Base-by-base conservation (phyloP, 257 asterid species). In the Pogostemon cablin region DNA sequence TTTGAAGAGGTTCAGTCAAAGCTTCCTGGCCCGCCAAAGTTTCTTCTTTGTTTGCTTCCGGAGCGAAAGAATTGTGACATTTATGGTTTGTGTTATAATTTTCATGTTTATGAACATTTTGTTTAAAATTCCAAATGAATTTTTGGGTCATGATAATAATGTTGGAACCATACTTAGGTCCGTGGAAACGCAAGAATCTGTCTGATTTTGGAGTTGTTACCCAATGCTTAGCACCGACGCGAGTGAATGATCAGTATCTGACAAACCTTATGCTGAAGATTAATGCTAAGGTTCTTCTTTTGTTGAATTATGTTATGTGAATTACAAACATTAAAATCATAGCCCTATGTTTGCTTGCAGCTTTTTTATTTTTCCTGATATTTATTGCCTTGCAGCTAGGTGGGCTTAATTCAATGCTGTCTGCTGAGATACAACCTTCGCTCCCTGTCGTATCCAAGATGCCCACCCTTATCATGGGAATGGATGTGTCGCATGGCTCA, bases 401-500 rank as follows among this genome's bases (percentile, higher is more conserved):
- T 62, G 98, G 98, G 11, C 67, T 90, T 48, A 93, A 87, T 77
- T 88, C 98, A 44, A n/a, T 87, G 76, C 79, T 93, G 47, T 86
- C 86, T 55, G 81, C 77, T 46, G 98, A 93, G 48, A 63, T 78
- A 50, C 70, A 82, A 10, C 89, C 90, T 56, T 80, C 95, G 3
- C 53, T 93, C 3, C 96, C 96, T 2, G 0, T 86, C 75, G 83
- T 93, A 35, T 90, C 98, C 0, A 90, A 87, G 75, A 74, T 65
- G 63, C 97, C 98, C 9, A 90, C 98, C 20, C 69, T 90, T 17
- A 88, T 93, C 72, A 84, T 93, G 61, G 98, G 98, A 47, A 93
- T 93, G 98, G 98, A 93, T 52, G 98, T 93, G 4, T 90, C 97
- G 0, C 98, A 93, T 64, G 98, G 97, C 57, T 93, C 98, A 42